These are phyloP conservation scores for Cicer yamashitae DNA, from an alignment of 306 rosid genomes.

Conservation along the genomic window DNA sequence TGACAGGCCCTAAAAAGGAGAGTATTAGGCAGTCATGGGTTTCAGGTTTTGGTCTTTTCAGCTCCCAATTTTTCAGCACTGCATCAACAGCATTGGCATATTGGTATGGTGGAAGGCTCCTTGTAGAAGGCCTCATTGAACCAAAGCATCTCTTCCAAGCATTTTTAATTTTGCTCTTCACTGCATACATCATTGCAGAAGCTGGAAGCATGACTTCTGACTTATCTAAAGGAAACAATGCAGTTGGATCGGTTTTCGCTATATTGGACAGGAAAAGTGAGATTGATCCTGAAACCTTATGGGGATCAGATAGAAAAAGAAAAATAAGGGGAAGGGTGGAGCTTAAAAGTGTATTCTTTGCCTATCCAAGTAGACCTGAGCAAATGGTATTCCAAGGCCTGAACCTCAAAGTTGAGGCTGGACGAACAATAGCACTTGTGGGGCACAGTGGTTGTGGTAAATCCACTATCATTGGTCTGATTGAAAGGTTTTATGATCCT, in stretches of 20 bases:
- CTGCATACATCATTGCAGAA: slow-evolving; percentile 82
- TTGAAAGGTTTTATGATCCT: slow-evolving; percentile 91
- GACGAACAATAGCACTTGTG: slow-evolving; percentile 73
- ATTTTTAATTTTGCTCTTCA: slow-evolving; percentile 73
- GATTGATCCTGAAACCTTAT: slow-evolving; percentile 68
- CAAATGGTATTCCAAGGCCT: slow-evolving; percentile 79
- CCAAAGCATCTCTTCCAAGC: slow-evolving; percentile 82
- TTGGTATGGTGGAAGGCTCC: slow-evolving; percentile 90
- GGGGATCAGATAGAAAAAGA: slow-evolving; percentile 59
- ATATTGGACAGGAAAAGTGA: slow-evolving; percentile 76
- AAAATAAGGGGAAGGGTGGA: slow-evolving; percentile 67
- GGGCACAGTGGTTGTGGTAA: slow-evolving; percentile 93
- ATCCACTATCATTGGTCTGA: slow-evolving; percentile 81
- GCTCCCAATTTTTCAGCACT: slow-evolving; percentile 84
- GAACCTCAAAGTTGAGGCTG: slow-evolving; percentile 73
- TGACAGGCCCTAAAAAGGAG: slow-evolving; percentile 69
- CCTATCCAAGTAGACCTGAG: slow-evolving; percentile 86
- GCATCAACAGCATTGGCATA: slow-evolving; percentile 82
- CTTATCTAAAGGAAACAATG: slow-evolving; percentile 79
- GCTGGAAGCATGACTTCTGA: slow-evolving; percentile 97
- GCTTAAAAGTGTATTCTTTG: slow-evolving; percentile 70
- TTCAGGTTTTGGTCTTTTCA: slow-evolving; percentile 82
- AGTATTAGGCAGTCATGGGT: slow-evolving; percentile 86
- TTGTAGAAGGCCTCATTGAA: slow-evolving; percentile 50
- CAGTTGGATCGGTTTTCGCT: slow-evolving; percentile 72